phyloP scores from a whole-genome alignment of 208 protist genomes.

The Ichthyophonus hoferi region DNA sequence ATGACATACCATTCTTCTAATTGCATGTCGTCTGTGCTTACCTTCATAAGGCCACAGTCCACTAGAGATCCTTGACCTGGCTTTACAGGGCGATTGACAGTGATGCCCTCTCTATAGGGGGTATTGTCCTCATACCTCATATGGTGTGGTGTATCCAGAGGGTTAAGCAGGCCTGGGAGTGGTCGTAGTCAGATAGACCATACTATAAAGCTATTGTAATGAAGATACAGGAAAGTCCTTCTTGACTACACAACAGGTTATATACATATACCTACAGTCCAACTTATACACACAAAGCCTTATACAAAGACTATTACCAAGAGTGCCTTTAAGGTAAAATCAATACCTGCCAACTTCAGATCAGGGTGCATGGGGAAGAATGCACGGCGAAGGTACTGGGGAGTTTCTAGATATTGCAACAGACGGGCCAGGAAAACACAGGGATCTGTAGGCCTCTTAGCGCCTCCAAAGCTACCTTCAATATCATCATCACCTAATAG shows the following conservation, averaged over 20 bases:
- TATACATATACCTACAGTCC: no score
- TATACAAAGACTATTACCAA: no score
- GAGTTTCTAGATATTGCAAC: constrained; percentile 60
- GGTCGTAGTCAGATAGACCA: no score
- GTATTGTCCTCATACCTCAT: constrained; percentile 27
- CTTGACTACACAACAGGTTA: no score
- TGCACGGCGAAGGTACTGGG: constrained; percentile 54
- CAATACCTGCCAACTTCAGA: constrained; percentile 45
- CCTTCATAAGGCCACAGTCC: constrained; percentile 34
- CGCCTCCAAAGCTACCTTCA: neutral
- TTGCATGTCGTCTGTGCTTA: no score
- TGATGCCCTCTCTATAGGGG: constrained; percentile 54
- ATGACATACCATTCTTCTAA: no score
- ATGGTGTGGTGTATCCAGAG: constrained; percentile 56
- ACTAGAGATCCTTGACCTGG: constrained; percentile 33
- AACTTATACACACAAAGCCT: no score
- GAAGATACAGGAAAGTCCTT: no score
- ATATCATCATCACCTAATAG: neutral
- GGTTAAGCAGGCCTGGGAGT: constrained; percentile 50
- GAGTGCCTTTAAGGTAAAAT: no score
- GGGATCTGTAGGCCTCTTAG: constrained; percentile 14
- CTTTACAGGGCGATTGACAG: neutral
- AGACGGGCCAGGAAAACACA: constrained; percentile 51
- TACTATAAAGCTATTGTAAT: no score
- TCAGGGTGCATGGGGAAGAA: constrained; percentile 56